Evolutionary conservation across 306 rosid species (phyloP).

Genomic region (Leucaena leucocephala): DNA sequence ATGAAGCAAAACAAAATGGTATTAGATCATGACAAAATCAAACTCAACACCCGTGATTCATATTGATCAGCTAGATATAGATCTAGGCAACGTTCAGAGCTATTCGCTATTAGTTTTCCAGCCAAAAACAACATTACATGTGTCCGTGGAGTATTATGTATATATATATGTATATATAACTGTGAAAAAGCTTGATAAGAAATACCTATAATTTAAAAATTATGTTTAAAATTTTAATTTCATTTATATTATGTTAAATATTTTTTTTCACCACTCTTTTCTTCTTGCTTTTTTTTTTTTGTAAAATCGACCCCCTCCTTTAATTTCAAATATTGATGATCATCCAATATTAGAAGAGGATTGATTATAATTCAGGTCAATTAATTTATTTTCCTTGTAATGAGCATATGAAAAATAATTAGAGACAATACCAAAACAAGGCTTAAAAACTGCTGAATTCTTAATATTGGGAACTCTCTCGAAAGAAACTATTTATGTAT

Average conservation of each 20-base stretch:
- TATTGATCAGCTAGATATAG: background rate
- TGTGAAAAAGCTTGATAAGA: background rate
- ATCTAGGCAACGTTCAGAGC: background rate
- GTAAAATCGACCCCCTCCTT: background rate
- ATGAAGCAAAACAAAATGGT: background rate
- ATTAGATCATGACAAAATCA: background rate
- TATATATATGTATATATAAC: background rate
- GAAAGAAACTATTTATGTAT: background rate
- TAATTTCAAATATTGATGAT: too few relatives aligned
- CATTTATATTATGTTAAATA: too few relatives aligned
- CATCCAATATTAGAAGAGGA: background rate
- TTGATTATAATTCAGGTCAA: background rate
- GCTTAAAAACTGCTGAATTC: background rate
- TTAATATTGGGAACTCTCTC: background rate
- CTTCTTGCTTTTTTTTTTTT: too few relatives aligned
- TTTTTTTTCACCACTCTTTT: background rate
- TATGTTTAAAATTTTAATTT: too few relatives aligned
- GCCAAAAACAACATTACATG: background rate
- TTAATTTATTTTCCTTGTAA: background rate
- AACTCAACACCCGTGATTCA: constrained; percentile 5
- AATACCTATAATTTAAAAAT: too few relatives aligned
- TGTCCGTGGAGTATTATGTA: background rate
- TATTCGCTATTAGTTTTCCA: background rate
- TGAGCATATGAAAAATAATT: background rate
- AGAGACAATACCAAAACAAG: background rate